phyloP scores from a whole-genome alignment of 495 filamentous ascomycete genomes.

The Cenococcum geophilum region DNA sequence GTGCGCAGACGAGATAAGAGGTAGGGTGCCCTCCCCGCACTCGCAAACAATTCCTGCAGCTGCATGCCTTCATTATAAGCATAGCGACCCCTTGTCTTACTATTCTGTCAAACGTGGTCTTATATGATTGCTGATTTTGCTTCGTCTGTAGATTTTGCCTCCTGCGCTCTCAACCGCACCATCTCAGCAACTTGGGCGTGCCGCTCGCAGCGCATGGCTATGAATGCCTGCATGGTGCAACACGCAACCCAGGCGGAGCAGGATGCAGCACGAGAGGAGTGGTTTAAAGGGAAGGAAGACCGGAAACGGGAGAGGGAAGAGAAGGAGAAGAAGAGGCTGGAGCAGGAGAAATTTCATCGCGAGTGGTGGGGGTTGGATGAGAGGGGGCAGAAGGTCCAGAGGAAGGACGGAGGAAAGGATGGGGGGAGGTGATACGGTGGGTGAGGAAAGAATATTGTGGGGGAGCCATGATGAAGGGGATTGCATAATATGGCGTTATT shows the following conservation, averaged over 20 bases:
- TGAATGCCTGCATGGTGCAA: conserved; percentile 89
- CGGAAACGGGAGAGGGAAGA: conserved; percentile 56
- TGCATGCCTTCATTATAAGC: neutral
- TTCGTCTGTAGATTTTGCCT: conserved; percentile 64
- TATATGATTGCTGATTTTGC: neutral
- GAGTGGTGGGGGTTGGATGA: conserved; percentile 52
- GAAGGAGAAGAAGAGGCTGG: conserved; percentile 48
- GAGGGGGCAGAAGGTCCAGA: conserved; percentile 40
- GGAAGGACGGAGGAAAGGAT: conserved; percentile 11
- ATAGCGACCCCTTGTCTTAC: too few species aligned
- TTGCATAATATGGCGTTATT: conserved; percentile 17
- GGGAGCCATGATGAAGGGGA: neutral
- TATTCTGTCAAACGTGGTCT: too few species aligned
- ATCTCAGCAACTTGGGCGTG: conserved; percentile 80
- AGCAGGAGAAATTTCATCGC: conserved; percentile 41
- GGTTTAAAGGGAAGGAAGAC: conserved; percentile 71
- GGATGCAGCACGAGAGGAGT: conserved; percentile 86
- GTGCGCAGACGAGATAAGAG: conserved; percentile 82
- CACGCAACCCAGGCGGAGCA: conserved; percentile 79
- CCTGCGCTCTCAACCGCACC: conserved; percentile 80
- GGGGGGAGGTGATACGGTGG: neutral
- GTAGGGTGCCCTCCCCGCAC: conserved; percentile 42
- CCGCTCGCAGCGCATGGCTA: conserved; percentile 65
- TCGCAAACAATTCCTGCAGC: conserved; percentile 4
- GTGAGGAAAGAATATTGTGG: neutral